Evolutionary conservation across 2,329 filamentous ascomycete genomes (phyloP).

Genomic region (Elsinoe australis): DNA sequence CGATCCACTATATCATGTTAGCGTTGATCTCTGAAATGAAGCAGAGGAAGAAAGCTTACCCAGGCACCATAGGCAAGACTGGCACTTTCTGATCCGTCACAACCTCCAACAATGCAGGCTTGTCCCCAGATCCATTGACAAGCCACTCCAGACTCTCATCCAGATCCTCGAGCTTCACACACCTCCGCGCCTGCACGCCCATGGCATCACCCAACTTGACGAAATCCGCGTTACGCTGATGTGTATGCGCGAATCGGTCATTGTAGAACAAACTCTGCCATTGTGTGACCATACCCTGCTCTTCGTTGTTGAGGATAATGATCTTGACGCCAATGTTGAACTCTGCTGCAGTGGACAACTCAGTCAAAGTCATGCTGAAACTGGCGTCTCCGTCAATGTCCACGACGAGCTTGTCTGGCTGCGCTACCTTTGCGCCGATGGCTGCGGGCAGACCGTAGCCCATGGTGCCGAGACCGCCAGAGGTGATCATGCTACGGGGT

Average conservation of each 20-base stretch:
- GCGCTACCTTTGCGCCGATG: slow-evolving; percentile 87
- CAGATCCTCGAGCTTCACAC: slow-evolving; percentile 67
- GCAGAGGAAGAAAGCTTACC: neutral
- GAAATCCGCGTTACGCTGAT: slow-evolving; percentile 93
- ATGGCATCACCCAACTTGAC: slow-evolving; percentile 89
- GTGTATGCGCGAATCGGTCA: slow-evolving; percentile 84
- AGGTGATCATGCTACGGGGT: slow-evolving; percentile 91
- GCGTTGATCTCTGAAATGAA: neutral
- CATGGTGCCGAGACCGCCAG: slow-evolving; percentile 92
- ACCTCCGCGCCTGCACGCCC: slow-evolving; percentile 68
- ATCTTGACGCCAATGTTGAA: slow-evolving; percentile 97
- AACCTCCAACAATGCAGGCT: slow-evolving; percentile 88
- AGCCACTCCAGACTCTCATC: slow-evolving; percentile 77
- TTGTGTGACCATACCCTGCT: slow-evolving; percentile 98
- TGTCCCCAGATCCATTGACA: slow-evolving; percentile 63
- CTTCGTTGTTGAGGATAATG: slow-evolving; percentile 91
- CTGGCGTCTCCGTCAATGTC: slow-evolving; percentile 98
- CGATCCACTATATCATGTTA: slow-evolving; percentile 49
- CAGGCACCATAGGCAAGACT: slow-evolving; percentile 95
- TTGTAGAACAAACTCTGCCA: slow-evolving; percentile 98
- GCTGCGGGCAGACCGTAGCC: slow-evolving; percentile 89
- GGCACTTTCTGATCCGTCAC: slow-evolving; percentile 84
- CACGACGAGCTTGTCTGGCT: slow-evolving; percentile 74
- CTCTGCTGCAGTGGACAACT: slow-evolving; percentile 85
- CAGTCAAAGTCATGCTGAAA: slow-evolving; percentile 96